These are phyloP conservation scores for Penicillium nordicum DNA, from an alignment of 2,329 filamentous ascomycete species.

Conservation along the genomic window DNA sequence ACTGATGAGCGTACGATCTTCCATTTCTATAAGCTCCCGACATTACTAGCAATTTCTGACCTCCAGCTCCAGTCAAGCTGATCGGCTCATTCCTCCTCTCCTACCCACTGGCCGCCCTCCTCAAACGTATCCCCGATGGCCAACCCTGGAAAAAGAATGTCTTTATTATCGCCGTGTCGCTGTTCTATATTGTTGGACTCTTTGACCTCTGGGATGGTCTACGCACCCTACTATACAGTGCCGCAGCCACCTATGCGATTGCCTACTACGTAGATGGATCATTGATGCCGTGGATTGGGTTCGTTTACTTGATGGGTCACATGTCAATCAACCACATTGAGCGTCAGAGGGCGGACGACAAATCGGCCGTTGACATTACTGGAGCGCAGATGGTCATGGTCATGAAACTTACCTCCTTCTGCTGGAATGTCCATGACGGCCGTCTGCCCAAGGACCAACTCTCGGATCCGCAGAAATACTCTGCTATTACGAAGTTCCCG, in stretches of 20 bases:
- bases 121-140: constrained; percentile 86
- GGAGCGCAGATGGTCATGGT: constrained; percentile 96
- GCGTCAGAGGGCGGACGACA: constrained; percentile 66
- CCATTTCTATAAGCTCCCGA: neutral
- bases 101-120: constrained; percentile 80
- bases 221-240: constrained; percentile 73
- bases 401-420: constrained; percentile 96
- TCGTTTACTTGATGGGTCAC: constrained; percentile 91
- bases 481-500: constrained; percentile 72
- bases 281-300: constrained; percentile 97
- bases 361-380: constrained; percentile 77
- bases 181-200: constrained; percentile 90
- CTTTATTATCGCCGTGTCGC: constrained; percentile 73
- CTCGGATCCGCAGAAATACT: constrained; percentile 81
- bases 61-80: constrained; percentile 71
- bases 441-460: constrained; percentile 73
- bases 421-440: constrained; percentile 97
- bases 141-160: constrained; percentile 81
- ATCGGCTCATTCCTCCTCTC: constrained; percentile 86
- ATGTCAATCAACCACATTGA: constrained; percentile 87
- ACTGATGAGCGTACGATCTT: constrained; percentile 57
- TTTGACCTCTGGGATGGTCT: constrained; percentile 90
- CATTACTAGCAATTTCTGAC: constrained; percentile 3
- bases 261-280: constrained; percentile 79
- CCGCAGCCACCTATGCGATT: constrained; percentile 76